Base-by-base conservation (phyloP, 2,329 filamentous ascomycete genomes). In the Aspergillus sp. region DNA sequence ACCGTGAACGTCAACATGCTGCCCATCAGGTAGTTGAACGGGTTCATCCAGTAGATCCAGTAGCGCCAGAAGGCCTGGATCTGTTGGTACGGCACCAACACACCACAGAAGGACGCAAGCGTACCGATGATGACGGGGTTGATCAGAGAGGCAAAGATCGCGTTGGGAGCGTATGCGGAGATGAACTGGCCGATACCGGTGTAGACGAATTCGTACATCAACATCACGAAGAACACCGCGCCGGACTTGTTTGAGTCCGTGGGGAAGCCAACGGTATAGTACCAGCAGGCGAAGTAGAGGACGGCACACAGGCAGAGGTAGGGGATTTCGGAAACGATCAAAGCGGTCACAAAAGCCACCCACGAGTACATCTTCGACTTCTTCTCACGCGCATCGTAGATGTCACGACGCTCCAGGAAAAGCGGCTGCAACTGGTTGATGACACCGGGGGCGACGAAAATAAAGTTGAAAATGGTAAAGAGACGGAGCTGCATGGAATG, bases 151-250 rank as follows among this genome's bases (percentile, higher is more conserved):
- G 87, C 88, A 68, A 90, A 88, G 52, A 78, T 83, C 0, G 88
- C 74, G 57, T 76, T 77, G 41, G 72, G 88, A 0, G 88, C 86
- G 67, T 89, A 90, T 0, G 89, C 88, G 54, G 85, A 87, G 59
- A 92, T 88, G 82, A 87, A 91, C 68, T 90, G 88, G 13, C 87
- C 89, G 82, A 86, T 91, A 61, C 78, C 83, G 23, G 79, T 81
- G 69, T 85, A 82, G 73, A 90, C 88, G 20, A 90, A 71, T 71
- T 85, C 88, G 72, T 90, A 89, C 2, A 91, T 77, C 57, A 91
- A 70, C 10, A 83, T 84, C 81, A 92, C 88, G 31, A 91, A 74
- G 73, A 87, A 91, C 7, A 84, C 80, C 60, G 59, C 60, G 5
- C 69, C 68, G 13, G 67, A 62, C 46, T 65, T 68, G 54, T 62